A percentile compares a stretch with the other conserved stretches of the same genome.
Conservation (phyloP, 225 moss, liverwort and hornwort genomes). For the Climacium dendroides region DNA sequence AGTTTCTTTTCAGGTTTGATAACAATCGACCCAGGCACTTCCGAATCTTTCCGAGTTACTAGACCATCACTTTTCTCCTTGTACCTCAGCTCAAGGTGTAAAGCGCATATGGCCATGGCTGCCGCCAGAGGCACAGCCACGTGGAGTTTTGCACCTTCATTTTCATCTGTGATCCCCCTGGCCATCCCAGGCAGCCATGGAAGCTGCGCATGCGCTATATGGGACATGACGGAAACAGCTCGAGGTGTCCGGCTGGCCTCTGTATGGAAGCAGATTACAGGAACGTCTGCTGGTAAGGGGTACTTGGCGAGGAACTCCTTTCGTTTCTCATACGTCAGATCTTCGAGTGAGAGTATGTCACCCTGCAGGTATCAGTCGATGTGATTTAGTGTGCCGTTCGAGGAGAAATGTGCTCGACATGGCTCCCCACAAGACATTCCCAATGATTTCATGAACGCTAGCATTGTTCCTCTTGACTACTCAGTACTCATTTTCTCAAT, state of each 20-base stretch:
- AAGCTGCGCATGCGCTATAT: constrained; percentile 83
- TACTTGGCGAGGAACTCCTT: constrained; percentile 60
- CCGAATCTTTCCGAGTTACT: constrained; percentile 85
- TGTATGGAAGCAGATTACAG: constrained; percentile 79
- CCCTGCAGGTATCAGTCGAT: constrained; percentile 35
- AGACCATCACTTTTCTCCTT: constrained; percentile 92
- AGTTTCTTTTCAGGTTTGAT: constrained; percentile 82
- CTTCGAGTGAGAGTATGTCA: constrained; percentile 88
- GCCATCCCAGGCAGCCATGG: constrained; percentile 63
- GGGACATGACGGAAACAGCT: constrained; percentile 82
- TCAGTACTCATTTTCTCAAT: background rate
- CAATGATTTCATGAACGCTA: background rate
- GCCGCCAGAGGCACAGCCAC: constrained; percentile 81
- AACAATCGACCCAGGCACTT: constrained; percentile 85
- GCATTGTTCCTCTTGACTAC: background rate
- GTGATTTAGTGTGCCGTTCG: background rate
- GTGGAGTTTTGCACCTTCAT: constrained; percentile 45
- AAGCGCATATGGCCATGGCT: constrained; percentile 84
- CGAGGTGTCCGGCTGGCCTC: constrained; percentile 79
- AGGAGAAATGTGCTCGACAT: background rate
- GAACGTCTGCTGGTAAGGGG: constrained; percentile 65
- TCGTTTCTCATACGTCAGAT: constrained; percentile 81
- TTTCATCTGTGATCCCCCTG: background rate
- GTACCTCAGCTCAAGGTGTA: constrained; percentile 83
- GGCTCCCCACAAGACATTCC: background rate